A percentile compares a stretch with the other conserved stretches of the same genome.
These are phyloP conservation scores for Leccinum fallax DNA, from an alignment of 1,284 basidiomycete genomes.

Conservation along the genomic window DNA sequence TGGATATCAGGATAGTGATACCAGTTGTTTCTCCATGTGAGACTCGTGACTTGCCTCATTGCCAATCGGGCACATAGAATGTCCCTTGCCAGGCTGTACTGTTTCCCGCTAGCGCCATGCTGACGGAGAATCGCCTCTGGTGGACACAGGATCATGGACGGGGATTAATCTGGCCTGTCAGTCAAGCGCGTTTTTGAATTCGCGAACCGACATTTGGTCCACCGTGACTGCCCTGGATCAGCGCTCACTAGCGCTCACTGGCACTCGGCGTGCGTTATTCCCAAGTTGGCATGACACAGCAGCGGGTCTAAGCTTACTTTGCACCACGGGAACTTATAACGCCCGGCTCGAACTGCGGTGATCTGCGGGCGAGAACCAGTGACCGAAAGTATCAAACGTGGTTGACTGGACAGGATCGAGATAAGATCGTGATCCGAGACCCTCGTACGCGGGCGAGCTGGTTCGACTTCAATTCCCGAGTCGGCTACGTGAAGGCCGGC, in stretches of 20 bases:
- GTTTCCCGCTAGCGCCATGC: not conserved
- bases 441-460: constrained; percentile 11
- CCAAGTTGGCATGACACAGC: not conserved
- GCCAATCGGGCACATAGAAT: not conserved
- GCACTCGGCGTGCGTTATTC: no score
- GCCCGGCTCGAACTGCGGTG: not conserved
- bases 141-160: not conserved
- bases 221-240: not conserved
- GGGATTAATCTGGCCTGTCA: not conserved
- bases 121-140: not conserved
- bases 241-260: no score
- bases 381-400: not conserved
- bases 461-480: constrained; percentile 18
- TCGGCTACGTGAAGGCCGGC: no score
- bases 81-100: not conserved
- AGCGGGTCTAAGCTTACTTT: not conserved
- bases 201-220: constrained; percentile 3
- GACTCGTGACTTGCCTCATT: not conserved
- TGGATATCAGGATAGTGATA: not conserved
- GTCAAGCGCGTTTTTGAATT: not conserved
- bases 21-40: not conserved
- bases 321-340: not conserved
- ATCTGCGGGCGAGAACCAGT: constrained; percentile 2
- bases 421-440: not conserved
- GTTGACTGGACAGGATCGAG: not conserved